Conservation (phyloP, 768 basidiomycete species). For the Brasilioporus rufonigricans region DNA sequence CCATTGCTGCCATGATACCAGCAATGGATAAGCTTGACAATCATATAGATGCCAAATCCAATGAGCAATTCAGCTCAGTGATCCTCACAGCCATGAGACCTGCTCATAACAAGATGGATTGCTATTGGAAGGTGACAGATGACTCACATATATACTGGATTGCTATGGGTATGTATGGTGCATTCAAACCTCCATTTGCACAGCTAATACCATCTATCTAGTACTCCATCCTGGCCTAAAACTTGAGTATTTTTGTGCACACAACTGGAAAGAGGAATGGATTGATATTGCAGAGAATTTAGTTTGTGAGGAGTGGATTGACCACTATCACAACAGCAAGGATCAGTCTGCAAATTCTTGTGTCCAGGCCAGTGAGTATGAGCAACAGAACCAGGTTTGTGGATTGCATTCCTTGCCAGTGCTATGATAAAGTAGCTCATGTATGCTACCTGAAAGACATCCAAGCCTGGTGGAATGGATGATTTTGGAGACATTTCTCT, state of each 20-base stretch:
- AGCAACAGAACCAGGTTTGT: too few species aligned
- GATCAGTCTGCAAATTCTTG: too few species aligned
- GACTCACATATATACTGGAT: neutral
- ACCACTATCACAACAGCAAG: neutral
- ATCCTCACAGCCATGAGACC: neutral
- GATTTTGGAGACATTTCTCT: neutral
- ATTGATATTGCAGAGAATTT: neutral
- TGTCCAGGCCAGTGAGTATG: too few species aligned
- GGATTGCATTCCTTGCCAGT: too few species aligned
- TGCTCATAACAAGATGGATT: constrained; percentile 1
- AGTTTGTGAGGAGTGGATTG: neutral
- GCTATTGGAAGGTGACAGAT: neutral
- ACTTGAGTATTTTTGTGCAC: neutral
- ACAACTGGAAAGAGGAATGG: neutral
- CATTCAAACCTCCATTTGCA: neutral
- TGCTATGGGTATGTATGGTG: neutral
- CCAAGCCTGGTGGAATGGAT: neutral
- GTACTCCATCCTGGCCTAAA: neutral
- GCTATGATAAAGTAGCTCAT: too few species aligned
- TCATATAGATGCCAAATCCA: neutral
- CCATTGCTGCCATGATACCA: neutral
- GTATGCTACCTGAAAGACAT: too few species aligned
- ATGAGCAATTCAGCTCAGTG: neutral
- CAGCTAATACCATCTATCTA: neutral
- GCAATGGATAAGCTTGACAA: constrained; percentile 1